Evolutionary conservation across 306 rosid species (phyloP).

Genomic region (Nissolia schottii): DNA sequence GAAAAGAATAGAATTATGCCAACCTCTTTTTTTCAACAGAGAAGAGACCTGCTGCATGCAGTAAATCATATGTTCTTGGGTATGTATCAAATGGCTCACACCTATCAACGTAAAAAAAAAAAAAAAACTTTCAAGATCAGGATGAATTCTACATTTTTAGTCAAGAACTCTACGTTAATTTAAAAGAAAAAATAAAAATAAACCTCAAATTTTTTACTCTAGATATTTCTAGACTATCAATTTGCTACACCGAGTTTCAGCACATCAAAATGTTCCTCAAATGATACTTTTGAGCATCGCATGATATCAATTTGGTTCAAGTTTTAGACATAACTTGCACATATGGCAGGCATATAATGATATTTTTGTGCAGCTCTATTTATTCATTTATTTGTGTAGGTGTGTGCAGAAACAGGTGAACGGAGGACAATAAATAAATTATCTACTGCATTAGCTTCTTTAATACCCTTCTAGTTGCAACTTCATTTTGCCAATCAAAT

Average conservation of each 20-base stretch:
- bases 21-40: slow-evolving; percentile 72
- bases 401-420: no score
- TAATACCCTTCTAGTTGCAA: background rate
- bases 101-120: slow-evolving; percentile 41
- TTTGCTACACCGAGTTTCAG: no score
- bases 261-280: background rate
- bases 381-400: no score
- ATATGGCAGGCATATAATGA: background rate
- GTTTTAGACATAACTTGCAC: background rate
- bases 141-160: background rate
- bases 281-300: background rate
- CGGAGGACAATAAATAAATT: background rate
- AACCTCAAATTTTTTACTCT: background rate
- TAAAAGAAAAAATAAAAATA: background rate
- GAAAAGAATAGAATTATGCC: background rate
- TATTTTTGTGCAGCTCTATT: no score
- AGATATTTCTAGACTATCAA: no score
- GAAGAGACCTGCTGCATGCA: slow-evolving; percentile 84
- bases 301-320: no score
- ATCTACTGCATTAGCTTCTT: background rate
- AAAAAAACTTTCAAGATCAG: slow-evolving; percentile 17
- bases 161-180: background rate
- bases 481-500: slow-evolving; percentile 1
- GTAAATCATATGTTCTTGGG: slow-evolving; percentile 84
- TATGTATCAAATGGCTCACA: slow-evolving; percentile 96